Evolutionary conservation across 352 stramenopile species (phyloP).

Genomic region (Pythium rhizo-oryzae): DNA sequence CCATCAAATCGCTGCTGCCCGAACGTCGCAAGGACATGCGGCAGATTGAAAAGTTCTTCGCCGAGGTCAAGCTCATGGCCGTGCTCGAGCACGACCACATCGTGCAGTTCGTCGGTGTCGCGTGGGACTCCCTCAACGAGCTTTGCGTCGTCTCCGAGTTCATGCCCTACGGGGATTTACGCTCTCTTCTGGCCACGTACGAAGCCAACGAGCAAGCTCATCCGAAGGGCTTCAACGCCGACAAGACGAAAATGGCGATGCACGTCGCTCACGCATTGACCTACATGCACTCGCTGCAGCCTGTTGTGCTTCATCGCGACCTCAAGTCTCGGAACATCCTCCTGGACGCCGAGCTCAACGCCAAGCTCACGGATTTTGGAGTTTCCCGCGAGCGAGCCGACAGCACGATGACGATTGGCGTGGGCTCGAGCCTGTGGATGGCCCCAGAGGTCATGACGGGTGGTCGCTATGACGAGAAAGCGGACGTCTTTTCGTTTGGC

Average conservation of each 20-base stretch:
- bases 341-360: constrained; percentile 10
- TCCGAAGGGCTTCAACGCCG: constrained; percentile 8
- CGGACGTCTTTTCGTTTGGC: constrained; percentile 44
- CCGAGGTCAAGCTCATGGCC: constrained; percentile 62
- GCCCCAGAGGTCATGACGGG: constrained; percentile 37
- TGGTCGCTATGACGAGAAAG: constrained; percentile 27
- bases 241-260: constrained; percentile 24
- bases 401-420: constrained; percentile 19
- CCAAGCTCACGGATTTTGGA: constrained; percentile 27
- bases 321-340: constrained; percentile 27
- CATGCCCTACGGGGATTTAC: constrained; percentile 24
- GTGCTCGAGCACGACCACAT: constrained; percentile 63
- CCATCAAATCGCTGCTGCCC: constrained; percentile 59
- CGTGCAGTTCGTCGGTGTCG: constrained; percentile 65
- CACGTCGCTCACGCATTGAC: constrained; percentile 21
- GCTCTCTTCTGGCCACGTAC: constrained; percentile 12
- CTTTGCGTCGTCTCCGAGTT: constrained; percentile 35
- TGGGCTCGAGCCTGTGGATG: constrained; percentile 34
- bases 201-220: background rate
- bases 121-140: constrained; percentile 44
- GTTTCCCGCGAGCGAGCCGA: constrained; percentile 20
- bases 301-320: constrained; percentile 14
- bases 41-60: constrained; percentile 54
- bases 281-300: constrained; percentile 22
- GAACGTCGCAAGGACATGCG: constrained; percentile 52